Evolutionary conservation across 352 stramenopile genomes (phyloP).

Genomic region (Phytophthora pseudosyringae): DNA sequence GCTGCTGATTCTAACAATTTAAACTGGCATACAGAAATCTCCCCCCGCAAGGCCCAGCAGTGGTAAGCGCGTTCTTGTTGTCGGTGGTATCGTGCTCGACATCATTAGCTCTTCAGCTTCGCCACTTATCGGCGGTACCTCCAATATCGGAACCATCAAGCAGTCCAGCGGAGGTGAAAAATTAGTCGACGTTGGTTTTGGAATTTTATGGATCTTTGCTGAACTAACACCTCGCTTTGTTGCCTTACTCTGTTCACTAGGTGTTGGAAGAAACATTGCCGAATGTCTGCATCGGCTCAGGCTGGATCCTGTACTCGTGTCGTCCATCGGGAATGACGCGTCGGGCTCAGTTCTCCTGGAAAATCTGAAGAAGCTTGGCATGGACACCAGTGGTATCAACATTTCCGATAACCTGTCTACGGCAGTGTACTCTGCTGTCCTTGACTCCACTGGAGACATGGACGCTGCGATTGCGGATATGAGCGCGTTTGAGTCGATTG

Average conservation of each 20-base stretch:
- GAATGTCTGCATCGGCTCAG: conserved; percentile 85
- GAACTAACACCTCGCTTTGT: background rate
- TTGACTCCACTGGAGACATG: conserved; percentile 80
- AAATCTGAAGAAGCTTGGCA: conserved; percentile 62
- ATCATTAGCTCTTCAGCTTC: conserved; percentile 78
- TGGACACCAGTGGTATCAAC: conserved; percentile 67
- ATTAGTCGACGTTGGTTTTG: background rate
- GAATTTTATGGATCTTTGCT: background rate
- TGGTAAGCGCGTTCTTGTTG: conserved; percentile 71
- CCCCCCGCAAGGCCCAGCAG: background rate
- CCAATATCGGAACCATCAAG: conserved; percentile 87
- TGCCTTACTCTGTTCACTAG: conserved; percentile 36
- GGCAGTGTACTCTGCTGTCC: conserved; percentile 86
- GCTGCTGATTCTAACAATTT: conserved; percentile 3
- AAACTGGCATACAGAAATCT: conserved; percentile 13
- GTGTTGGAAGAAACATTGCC: conserved; percentile 93
- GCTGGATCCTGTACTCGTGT: conserved; percentile 76
- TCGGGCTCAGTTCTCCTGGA: conserved; percentile 76
- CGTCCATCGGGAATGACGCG: conserved; percentile 79
- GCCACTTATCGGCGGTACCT: conserved; percentile 83
- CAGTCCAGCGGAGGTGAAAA: conserved; percentile 74
- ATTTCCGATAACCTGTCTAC: conserved; percentile 63
- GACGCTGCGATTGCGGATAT: conserved; percentile 90
- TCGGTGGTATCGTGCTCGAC: conserved; percentile 89
- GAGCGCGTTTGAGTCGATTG: conserved; percentile 77